phyloP scores from a whole-genome alignment of 2,329 filamentous ascomycete genomes.

The Blastomyces silverae region DNA sequence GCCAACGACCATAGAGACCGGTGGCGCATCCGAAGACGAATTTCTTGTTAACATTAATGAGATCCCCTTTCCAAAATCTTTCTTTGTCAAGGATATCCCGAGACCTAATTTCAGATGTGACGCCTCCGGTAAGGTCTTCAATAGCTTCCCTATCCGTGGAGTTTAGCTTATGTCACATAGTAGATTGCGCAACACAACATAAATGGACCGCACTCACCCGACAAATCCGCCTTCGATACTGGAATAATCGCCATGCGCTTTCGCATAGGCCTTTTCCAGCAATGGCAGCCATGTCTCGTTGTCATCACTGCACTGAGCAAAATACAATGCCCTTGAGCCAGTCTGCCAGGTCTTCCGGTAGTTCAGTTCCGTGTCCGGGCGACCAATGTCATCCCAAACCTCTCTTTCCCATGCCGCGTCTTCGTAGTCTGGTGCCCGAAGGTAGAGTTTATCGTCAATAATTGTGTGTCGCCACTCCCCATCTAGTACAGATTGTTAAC shows the following conservation, averaged over 20 bases:
- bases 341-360: conserved; percentile 67
- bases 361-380: conserved; percentile 63
- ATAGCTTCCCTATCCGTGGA: conserved; percentile 44
- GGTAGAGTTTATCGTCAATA: conserved; percentile 82
- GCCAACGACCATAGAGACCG: conserved; percentile 42
- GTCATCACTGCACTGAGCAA: conserved; percentile 65
- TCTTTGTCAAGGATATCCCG: conserved; percentile 57
- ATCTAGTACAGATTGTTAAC: conserved; percentile 42
- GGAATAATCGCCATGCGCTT: conserved; percentile 72
- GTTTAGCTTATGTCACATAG: conserved; percentile 17
- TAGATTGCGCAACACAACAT: conserved; percentile 5
- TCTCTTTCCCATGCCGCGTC: conserved; percentile 68
- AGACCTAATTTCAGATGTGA: conserved; percentile 43
- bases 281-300: conserved; percentile 80
- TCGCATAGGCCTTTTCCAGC: conserved; percentile 76
- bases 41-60: conserved; percentile 71
- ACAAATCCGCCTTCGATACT: conserved; percentile 69
- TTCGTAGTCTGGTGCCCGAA: conserved; percentile 76
- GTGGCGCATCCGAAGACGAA: conserved; percentile 52
- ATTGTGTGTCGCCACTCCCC: conserved; percentile 90
- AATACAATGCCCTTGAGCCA: conserved; percentile 69
- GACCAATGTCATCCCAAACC: conserved; percentile 66
- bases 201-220: conserved; percentile 38
- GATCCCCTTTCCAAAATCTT: conserved; percentile 74
- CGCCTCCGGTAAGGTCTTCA: conserved; percentile 52